Percentiles rank a stretch among this genome's conserved stretches.
phyloP scores from a whole-genome alignment of 208 protist genomes.

The Trypanosoma conorhini region DNA sequence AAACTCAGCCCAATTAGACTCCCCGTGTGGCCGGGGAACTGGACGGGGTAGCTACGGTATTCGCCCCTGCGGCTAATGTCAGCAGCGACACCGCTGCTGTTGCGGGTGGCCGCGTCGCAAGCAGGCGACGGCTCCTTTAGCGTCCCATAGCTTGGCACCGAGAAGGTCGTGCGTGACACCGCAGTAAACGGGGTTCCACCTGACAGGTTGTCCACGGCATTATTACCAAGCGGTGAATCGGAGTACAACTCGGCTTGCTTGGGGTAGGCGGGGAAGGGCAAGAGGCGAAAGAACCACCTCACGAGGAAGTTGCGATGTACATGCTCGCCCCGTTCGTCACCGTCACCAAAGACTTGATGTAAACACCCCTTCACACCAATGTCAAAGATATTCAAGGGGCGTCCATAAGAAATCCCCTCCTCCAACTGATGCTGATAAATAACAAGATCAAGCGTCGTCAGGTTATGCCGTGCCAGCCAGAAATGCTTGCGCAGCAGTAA shows the following conservation, averaged over 20 bases:
- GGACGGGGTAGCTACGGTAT: not conserved
- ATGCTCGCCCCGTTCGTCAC: conserved; percentile 47
- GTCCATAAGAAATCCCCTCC: conserved; percentile 25
- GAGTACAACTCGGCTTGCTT: conserved; percentile 40
- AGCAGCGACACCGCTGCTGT: not conserved
- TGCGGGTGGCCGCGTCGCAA: not conserved
- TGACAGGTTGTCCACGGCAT: not conserved
- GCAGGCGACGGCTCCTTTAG: not conserved
- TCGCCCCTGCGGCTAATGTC: not conserved
- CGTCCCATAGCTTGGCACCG: conserved; percentile 27
- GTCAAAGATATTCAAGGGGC: conserved; percentile 73
- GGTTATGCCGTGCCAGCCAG: conserved; percentile 73
- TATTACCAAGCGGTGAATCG: not conserved
- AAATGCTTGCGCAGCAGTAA: conserved; percentile 72
- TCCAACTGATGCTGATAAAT: conserved; percentile 53
- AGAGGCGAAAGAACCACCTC: conserved; percentile 74
- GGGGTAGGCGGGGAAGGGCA: conserved; percentile 67
- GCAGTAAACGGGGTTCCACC: not conserved
- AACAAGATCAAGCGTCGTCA: conserved; percentile 86
- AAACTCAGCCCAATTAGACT: conserved; percentile 2
- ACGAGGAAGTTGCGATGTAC: conserved; percentile 44
- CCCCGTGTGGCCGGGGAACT: not conserved
- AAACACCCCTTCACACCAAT: conserved; percentile 76
- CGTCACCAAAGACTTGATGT: conserved; percentile 87
- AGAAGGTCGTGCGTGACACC: not conserved